Evolutionary conservation across 1,139 yeast species (phyloP), one percentile per base, ranked within the genome.

Genomic region (Blastobotrys petasosporus): DNA sequence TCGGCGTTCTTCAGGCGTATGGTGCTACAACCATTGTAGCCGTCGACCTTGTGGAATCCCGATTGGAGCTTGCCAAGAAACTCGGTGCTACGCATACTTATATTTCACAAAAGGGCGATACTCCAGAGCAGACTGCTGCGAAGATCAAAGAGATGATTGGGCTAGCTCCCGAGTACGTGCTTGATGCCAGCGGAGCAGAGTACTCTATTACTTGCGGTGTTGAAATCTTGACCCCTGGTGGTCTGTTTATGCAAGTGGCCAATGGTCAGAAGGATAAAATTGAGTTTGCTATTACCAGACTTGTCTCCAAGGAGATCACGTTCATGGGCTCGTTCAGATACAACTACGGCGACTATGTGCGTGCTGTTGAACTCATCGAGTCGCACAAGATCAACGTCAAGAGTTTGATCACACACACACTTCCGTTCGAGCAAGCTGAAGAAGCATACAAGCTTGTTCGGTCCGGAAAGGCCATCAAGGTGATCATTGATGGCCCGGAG

Each of bases 271-370:
- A 29, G 9, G 81, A 79, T 39, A 70, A 74, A 45, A 76, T 83
- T 48, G 69, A 70, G 43, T 81, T 86, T 74, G 95, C 95, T 49
- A 77, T 87, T 57, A 77, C 85, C 12, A 79, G 76, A 50, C 70
- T 85, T 53, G 77, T 81, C 30, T 76, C 77, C 52, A 82, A 80
- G 61, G 95, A 86, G 62, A 65, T 85, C 56, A 72, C 77, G 0
- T 70, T 85, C 60, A 79, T 75, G 60, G 95, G 95, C 23, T 77
- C 82, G 49, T 86, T 86, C 75, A 78, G 96, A 65, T 88, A 88
- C 67, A 79, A 80, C 48, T 54, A 71, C 74, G 84, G 86, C n/a
- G 95, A 86, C 65, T 87, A 85, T 68, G 73, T 74, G 57, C 79
- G 81, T 37, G 78, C 94, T 1, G 86, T 85, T 33, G 76, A 76